phyloP scores from a whole-genome alignment of 2,329 filamentous ascomycete species.

The Blumeriella jaapii region DNA sequence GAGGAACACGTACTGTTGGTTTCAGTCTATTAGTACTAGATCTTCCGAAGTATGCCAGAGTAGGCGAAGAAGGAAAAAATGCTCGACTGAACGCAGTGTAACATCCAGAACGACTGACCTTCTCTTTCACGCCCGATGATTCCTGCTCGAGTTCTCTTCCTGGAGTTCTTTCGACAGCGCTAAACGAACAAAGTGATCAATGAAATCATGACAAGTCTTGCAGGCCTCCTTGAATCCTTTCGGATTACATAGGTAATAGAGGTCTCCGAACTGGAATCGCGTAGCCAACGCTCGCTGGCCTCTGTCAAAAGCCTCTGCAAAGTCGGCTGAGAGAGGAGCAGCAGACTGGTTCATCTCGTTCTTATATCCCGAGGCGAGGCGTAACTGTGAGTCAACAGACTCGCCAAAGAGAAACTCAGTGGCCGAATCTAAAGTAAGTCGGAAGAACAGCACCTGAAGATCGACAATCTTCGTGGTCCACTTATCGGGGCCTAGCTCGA shows the following conservation, averaged over 20 bases:
- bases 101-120: too few species aligned
- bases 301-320: slow-evolving; percentile 38
- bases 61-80: too few species aligned
- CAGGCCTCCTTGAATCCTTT: slow-evolving; percentile 24
- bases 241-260: slow-evolving; percentile 22
- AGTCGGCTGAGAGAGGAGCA: slow-evolving; percentile 25
- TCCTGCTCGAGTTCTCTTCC: slow-evolving; percentile 23
- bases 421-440: slow-evolving; percentile 43
- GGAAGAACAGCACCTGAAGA: slow-evolving; percentile 50
- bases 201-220: slow-evolving; percentile 31
- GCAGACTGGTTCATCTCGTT: not conserved
- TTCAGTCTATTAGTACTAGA: too few species aligned
- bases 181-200: slow-evolving; percentile 35
- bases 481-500: slow-evolving; percentile 41
- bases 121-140: slow-evolving; percentile 19
- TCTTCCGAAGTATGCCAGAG: too few species aligned
- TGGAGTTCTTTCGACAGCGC: slow-evolving; percentile 22
- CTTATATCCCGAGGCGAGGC: slow-evolving; percentile 5
- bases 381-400: slow-evolving; percentile 33
- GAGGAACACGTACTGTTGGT: slow-evolving; percentile 42
- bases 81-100: too few species aligned
- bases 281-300: slow-evolving; percentile 26
- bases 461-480: slow-evolving; percentile 40
- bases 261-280: slow-evolving; percentile 11
- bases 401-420: slow-evolving; percentile 43